phyloP scores from a whole-genome alignment of 257 asterid genomes.

The Plantago major region DNA sequence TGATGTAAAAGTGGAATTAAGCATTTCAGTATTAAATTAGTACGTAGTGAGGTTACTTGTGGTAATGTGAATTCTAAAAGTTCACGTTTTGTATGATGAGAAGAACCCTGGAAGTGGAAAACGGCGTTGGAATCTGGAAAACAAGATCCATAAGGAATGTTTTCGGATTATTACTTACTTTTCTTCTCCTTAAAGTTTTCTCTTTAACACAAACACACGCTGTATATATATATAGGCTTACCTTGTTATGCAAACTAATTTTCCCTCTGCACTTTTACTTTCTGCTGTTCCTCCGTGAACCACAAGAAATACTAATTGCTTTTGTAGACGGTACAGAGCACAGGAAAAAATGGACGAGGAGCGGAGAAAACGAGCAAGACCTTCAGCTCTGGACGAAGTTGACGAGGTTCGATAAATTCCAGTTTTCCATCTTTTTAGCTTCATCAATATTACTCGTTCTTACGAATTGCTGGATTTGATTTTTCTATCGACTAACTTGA shows the following conservation, averaged over 20 bases:
- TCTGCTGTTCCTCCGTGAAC: background rate
- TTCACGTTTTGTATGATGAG: background rate
- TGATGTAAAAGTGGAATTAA: too few relatives aligned
- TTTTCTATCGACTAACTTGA: background rate
- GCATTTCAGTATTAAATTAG: too few relatives aligned
- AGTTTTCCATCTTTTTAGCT: background rate
- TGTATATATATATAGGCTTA: background rate
- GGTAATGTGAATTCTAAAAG: too few relatives aligned
- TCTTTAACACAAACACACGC: constrained; percentile 10
- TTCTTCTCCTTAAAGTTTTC: constrained; percentile 29
- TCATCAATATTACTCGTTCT: background rate
- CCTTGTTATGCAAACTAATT: background rate
- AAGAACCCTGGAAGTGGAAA: background rate
- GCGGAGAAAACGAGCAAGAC: constrained; percentile 39
- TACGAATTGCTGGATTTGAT: background rate
- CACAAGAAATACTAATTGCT: too few relatives aligned
- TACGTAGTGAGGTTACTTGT: too few relatives aligned
- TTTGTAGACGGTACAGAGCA: background rate
- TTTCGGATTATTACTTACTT: constrained; percentile 36
- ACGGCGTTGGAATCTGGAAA: constrained; percentile 32
- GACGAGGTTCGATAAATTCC: constrained; percentile 31
- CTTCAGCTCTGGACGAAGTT: constrained; percentile 37
- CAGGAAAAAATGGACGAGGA: constrained; percentile 38
- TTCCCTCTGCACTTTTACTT: background rate
- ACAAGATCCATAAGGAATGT: constrained; percentile 30